Conservation (phyloP, 2,329 filamentous ascomycete species). For the Diaporthe nobilis region DNA sequence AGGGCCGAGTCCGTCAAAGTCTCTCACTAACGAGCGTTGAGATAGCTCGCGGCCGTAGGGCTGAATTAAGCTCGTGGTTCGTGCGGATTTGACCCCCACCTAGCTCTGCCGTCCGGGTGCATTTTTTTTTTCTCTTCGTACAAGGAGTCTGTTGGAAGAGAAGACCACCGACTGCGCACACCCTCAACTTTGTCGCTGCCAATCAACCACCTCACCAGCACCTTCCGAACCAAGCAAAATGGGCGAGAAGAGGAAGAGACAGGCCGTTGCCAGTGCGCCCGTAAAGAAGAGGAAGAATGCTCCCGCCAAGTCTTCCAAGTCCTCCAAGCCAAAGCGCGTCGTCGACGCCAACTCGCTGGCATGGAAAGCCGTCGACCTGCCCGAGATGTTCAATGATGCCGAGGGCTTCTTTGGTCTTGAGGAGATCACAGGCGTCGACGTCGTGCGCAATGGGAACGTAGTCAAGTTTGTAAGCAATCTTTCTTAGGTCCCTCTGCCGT, state of each 20-base stretch:
- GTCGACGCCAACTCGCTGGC: conserved; percentile 64
- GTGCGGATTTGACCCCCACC: conserved; percentile 43
- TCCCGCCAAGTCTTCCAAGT: conserved; percentile 38
- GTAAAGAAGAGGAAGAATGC: conserved; percentile 40
- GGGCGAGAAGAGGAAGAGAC: conserved; percentile 48
- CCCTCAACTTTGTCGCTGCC: neutral
- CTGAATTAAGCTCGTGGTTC: conserved; percentile 50
- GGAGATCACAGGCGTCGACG: conserved; percentile 90
- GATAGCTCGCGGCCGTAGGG: conserved; percentile 40
- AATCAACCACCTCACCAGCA: neutral
- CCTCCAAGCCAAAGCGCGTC: conserved; percentile 54
- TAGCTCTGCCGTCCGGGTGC: conserved; percentile 12
- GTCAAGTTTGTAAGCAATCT: conserved; percentile 67
- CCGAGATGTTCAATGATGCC: conserved; percentile 87
- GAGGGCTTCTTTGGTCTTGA: conserved; percentile 94
- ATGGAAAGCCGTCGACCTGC: conserved; percentile 75
- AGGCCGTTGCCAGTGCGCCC: conserved; percentile 30
- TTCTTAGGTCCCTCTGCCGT: neutral
- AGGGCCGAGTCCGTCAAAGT: neutral
- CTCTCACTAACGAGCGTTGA: conserved; percentile 1
- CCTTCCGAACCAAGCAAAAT: neutral
- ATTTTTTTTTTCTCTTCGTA: conserved; percentile 37
- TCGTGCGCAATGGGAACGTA: conserved; percentile 76
- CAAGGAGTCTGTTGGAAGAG: neutral
- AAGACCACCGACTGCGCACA: neutral